Conservation (phyloP, 805 yeast genomes). For the Barnettozyma pratensis region DNA sequence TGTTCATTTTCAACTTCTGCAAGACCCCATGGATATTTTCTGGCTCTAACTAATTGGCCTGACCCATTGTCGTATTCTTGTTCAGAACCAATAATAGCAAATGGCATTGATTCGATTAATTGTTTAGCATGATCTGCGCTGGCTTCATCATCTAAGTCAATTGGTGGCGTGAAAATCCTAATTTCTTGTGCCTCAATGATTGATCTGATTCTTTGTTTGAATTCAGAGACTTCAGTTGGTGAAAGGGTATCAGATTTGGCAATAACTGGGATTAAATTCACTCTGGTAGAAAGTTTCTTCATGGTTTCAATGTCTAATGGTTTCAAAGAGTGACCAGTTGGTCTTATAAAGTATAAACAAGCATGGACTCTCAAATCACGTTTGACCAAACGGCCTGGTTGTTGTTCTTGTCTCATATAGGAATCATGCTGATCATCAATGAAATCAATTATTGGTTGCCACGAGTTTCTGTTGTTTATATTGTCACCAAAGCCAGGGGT, state of each 20-base stretch:
- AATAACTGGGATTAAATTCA: conserved; percentile 83
- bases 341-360: conserved; percentile 84
- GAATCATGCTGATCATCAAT: conserved; percentile 88
- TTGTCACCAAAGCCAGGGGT: conserved; percentile 95
- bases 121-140: conserved; percentile 77
- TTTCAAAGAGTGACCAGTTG: conserved; percentile 82
- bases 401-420: conserved; percentile 89
- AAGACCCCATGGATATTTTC: conserved; percentile 88
- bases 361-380: conserved; percentile 89
- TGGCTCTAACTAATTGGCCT: conserved; percentile 66
- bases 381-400: conserved; percentile 62
- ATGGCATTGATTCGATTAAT: conserved; percentile 80
- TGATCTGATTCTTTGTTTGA: conserved; percentile 59
- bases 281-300: conserved; percentile 76
- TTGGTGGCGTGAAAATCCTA: conserved; percentile 77
- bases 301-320: conserved; percentile 86
- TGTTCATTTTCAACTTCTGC: conserved; percentile 83
- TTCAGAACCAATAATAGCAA: conserved; percentile 77
- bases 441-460: conserved; percentile 85
- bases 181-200: conserved; percentile 83
- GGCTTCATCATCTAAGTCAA: conserved; percentile 69
- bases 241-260: conserved; percentile 24
- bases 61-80: conserved; percentile 57
- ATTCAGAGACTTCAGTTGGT: conserved; percentile 23
- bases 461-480: conserved; percentile 76